Evolutionary conservation across 177 flowering plant genomes (phyloP).

Genomic region (Telopea speciosissima): DNA sequence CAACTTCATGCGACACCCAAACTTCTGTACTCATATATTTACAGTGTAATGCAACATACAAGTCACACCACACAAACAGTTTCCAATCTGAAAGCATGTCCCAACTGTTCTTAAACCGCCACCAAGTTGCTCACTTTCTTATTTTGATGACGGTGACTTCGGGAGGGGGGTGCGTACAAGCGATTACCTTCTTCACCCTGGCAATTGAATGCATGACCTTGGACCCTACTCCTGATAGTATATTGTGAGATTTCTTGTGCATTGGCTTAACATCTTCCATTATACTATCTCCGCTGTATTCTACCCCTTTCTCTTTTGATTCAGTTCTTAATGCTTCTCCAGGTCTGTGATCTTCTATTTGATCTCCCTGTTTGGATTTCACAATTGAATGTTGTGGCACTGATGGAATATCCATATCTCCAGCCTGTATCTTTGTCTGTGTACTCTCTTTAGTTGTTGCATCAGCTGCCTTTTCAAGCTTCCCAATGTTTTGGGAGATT

Average conservation of each 20-base stretch:
- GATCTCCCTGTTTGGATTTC: slow-evolving; percentile 9
- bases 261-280: slow-evolving; percentile 24
- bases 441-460: slow-evolving; percentile 13
- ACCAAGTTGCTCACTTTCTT: not conserved
- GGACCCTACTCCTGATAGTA: slow-evolving; percentile 1
- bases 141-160: not conserved
- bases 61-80: not conserved
- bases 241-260: slow-evolving; percentile 63
- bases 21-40: not conserved
- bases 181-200: not conserved
- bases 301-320: slow-evolving; percentile 14
- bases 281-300: slow-evolving; percentile 15
- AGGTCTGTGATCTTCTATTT: slow-evolving; percentile 13
- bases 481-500: slow-evolving; percentile 11
- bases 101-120: not conserved
- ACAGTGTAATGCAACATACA: not conserved
- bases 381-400: slow-evolving; percentile 4
- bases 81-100: not conserved
- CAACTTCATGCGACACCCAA: not conserved
- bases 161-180: not conserved
- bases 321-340: slow-evolving; percentile 12
- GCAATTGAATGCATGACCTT: not conserved
- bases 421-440: slow-evolving; percentile 6
- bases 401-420: slow-evolving; percentile 11
- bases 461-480: slow-evolving; percentile 5